Base-by-base conservation (phyloP, 2,329 filamentous ascomycete genomes). In the Alternaria gaisen region DNA sequence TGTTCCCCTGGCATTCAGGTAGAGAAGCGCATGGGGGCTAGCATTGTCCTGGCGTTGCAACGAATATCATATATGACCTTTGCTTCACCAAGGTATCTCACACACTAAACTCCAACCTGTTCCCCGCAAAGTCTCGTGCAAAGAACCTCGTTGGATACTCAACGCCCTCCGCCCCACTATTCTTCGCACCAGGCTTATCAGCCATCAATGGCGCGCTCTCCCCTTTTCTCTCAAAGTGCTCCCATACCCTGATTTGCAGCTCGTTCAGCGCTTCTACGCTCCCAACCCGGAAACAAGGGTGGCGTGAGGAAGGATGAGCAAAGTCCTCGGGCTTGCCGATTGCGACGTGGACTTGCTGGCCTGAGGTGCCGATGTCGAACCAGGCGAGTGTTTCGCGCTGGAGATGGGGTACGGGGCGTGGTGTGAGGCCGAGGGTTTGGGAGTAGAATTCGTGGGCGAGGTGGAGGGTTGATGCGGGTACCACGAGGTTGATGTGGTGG, bases 61-160 rank as follows among this genome's bases (percentile, higher is more conserved):
- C 43, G n/a, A 9, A 38, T 10, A n/a, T 18, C 16, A 36, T 36
- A 16, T 36, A 12, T 16, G 5, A 38, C 14, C 34, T 16, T 8
- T 7, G 8, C 16, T n/a, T 14, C 16, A 12, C 3, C 12, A 34
- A 14, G 14, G 0, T n/a, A 42, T 20, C 3, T 63, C 41, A 80
- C 30, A 81, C 22, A 53, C 69, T 80, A 36, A 80, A 80, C 61
- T 81, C 79, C 7, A 81, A 55, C 44, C 79, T 68, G 30, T 81
- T 81, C 1, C 79, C 78, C 24, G 79, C 79, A 64, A 72, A 81
- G 60, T 81, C 79, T 51, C 79, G 81, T 1, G 86, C 87, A 72
- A 90, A 90, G 73, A 90, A 90, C 14, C 88, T 80, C 36, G 77
- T 80, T 0, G 87, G 87, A 67, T 88, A 89, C 72, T 89, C 87